A percentile compares a stretch with the other conserved stretches of the same genome.
These are phyloP conservation scores for Penicillium tannophilum DNA, from an alignment of 495 filamentous ascomycete genomes.

Conservation along the genomic window DNA sequence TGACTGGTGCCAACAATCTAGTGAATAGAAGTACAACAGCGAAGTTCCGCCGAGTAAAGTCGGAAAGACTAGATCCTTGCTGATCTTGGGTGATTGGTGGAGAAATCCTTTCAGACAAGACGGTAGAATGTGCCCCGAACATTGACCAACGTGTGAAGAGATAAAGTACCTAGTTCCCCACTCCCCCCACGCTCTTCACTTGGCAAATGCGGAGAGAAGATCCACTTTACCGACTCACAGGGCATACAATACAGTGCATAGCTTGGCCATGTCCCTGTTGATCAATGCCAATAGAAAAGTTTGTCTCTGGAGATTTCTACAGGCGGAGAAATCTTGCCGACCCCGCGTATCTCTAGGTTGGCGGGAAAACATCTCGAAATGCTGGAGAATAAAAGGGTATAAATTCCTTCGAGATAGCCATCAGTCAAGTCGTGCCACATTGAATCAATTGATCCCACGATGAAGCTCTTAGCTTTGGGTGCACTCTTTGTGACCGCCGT, in stretches of 20 bases:
- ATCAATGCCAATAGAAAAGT: background rate
- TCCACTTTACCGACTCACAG: background rate
- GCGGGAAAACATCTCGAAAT: background rate
- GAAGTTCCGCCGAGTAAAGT: background rate
- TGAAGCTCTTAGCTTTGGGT: background rate
- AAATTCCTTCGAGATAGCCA: background rate
- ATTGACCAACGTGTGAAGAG: background rate
- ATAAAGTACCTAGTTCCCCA: conserved; percentile 6
- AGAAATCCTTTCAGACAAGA: background rate
- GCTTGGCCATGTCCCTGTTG: conserved; percentile 12
- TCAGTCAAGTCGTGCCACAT: background rate
- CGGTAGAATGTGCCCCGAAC: background rate
- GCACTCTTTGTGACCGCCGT: conserved; percentile 29
- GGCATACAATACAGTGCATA: background rate
- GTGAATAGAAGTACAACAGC: background rate
- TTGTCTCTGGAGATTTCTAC: conserved; percentile 17
- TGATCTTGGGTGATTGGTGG: background rate
- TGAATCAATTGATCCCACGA: background rate
- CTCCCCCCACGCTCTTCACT: conserved; percentile 14
- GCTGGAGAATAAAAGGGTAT: background rate
- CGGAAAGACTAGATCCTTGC: background rate
- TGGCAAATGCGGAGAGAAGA: conserved; percentile 24
- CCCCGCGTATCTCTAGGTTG: background rate
- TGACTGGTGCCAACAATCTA: background rate
- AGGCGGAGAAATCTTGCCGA: conserved; percentile 37